These are phyloP conservation scores for Avicennia marina DNA, from an alignment of 257 asterid species.

Conservation along the genomic window DNA sequence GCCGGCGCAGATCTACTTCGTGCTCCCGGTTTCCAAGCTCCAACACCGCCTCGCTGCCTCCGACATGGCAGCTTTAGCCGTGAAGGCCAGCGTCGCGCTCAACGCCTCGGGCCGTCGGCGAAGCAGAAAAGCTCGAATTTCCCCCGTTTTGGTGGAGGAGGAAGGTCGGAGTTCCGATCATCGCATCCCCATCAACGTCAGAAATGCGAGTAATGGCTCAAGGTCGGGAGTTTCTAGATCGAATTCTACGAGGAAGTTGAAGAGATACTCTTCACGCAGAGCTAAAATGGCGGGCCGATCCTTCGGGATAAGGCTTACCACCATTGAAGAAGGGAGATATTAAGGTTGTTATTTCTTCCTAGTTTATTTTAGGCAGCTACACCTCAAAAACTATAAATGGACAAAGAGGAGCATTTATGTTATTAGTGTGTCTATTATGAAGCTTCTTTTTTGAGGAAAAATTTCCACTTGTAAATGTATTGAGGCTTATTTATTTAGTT, in stretches of 20 bases:
- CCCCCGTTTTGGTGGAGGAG: constrained; percentile 35
- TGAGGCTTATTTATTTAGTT: too few species aligned
- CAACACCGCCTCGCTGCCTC: constrained; percentile 47
- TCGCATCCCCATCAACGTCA: not conserved
- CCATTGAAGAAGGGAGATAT: constrained; percentile 54
- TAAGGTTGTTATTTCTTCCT: not conserved
- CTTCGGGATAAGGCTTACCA: constrained; percentile 39
- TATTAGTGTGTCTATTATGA: too few species aligned
- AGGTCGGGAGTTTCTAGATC: constrained; percentile 41
- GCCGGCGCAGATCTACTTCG: constrained; percentile 59
- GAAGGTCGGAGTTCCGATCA: constrained; percentile 12
- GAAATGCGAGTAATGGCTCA: too few species aligned
- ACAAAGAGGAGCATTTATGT: too few species aligned
- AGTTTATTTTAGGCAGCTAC: too few species aligned
- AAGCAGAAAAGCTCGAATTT: constrained; percentile 40
- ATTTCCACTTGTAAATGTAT: too few species aligned
- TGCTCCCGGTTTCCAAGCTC: constrained; percentile 45
- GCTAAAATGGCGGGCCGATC: constrained; percentile 63
- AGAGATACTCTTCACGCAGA: too few species aligned
- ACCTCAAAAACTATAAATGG: too few species aligned
- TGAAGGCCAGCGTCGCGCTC: constrained; percentile 62
- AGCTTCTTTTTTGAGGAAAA: too few species aligned
- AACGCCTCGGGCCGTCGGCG: constrained; percentile 25
- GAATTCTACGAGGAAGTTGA: constrained; percentile 40
- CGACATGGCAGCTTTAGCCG: constrained; percentile 80